phyloP scores from a whole-genome alignment of 805 yeast genomes.

The Monosporozyma yasuniensis region DNA sequence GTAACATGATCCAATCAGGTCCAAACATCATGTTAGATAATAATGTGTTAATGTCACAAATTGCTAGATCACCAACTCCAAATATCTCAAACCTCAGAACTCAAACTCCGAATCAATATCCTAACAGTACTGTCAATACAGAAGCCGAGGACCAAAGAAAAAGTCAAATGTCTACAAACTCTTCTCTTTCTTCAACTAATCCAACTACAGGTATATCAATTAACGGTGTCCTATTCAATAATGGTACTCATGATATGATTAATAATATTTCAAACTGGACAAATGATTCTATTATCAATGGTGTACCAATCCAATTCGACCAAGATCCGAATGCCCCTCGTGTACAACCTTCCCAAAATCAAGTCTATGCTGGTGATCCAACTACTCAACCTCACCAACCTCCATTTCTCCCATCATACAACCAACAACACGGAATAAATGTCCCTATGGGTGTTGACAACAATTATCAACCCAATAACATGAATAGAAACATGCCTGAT shows the following conservation, averaged over 20 bases:
- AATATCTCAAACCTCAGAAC: neutral
- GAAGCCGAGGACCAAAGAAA: neutral
- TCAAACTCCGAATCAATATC: neutral
- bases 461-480: neutral
- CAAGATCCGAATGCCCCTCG: neutral
- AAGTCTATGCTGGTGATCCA: neutral
- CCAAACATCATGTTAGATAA: conserved; percentile 3
- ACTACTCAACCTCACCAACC: neutral
- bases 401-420: neutral
- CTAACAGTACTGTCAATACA: neutral
- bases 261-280: conserved; percentile 55
- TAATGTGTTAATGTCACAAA: conserved; percentile 13
- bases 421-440: neutral
- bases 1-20: neutral
- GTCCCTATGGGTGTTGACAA: neutral
- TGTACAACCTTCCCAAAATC: neutral
- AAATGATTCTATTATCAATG: conserved; percentile 18
- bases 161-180: neutral
- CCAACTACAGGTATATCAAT: neutral
- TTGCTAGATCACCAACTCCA: conserved; percentile 1
- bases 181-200: conserved; percentile 2
- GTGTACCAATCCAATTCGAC: conserved; percentile 4
- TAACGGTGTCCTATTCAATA: conserved; percentile 15
- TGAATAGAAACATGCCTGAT: neutral
- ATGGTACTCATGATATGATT: conserved; percentile 50